Base-by-base conservation (phyloP, 805 yeast genomes). In the Pichia cabralensis region DNA sequence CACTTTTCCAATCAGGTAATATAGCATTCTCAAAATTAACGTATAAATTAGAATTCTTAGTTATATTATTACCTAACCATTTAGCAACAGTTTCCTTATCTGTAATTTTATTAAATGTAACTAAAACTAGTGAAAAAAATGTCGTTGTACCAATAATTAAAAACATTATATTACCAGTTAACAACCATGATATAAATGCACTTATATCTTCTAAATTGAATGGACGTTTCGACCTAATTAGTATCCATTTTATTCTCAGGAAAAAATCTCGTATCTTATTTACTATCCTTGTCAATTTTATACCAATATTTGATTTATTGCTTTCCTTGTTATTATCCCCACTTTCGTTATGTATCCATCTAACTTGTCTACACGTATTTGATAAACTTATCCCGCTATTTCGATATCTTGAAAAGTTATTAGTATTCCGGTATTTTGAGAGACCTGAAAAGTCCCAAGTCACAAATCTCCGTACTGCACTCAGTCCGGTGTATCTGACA, bases 11-110 rank as follows among this genome's bases (percentile, higher is more conserved):
- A 36, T 83, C 85, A 0, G 96, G 96, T 6, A 86, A 94, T 38
- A 89, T 82, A 1, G 97, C 98, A 53, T 75, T 79, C 53, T 89
- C 97, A 50, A 92, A 92, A 0, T 83, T 76, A 8, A 92, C 95
- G 0, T 80, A 74, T 42, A 88, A 59, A 8, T 84, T 81, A 2
- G 94, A 76, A 50, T 86, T 92, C 41, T 71, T 71, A 6, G 97
- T 88, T 36, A 92, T 71, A 38, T 82, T 60, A 48, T 82, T 82
- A 8, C 97, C 97, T 21, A 88, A 64, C 45, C 71, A 67, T 30
- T 78, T 65, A 1, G 96, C 96, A 20, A 89, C 78, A 34, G 76
- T 71, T 49, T 89, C 96, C 52, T 89, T 89, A 11, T 95, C 94
- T 49, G 84, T 77, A 9, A 85, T 80, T 1, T 95, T 80, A 53